Evolutionary conservation across 2,329 filamentous ascomycete genomes (phyloP), one percentile per base, ranked within the genome.

Genomic region (Rutstroemia sp.): DNA sequence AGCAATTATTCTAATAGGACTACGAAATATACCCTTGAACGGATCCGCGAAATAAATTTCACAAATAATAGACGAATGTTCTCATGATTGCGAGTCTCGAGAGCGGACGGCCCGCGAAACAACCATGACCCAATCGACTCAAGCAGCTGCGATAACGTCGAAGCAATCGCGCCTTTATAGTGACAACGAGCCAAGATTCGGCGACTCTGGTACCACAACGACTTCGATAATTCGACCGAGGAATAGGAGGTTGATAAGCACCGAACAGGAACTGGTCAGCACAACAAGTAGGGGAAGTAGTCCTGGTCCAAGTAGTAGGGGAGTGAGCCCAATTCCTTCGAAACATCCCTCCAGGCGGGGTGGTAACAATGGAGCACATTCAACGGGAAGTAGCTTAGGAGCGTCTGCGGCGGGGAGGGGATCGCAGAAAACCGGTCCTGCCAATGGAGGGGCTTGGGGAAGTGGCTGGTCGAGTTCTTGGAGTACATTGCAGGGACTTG

Each of bases 271-370:
- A 54, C 59, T 69, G 30, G 58, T 62, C 6, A 65, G 53, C 36
- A 67, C 63, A 19, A 62, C 60, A 56, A 62, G 61, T 27, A 66
- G 58, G 3, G 63, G 60, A 61, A 74, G 71, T 57, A 56, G 47
- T 45, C 53, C 53, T 7, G 68, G 73, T 42, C 61, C 67, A 16
- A 64, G 72, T 23, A 77, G 75, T 63, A 73, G 77, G 58, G 72
- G 71, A 8, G 73, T 71, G 19, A 80, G 78, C 64, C 78, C 80
- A 19, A 73, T 80, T 51, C 77, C 78, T 6, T 70, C 73, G 7
- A 68, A 72, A 54, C 73, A 72, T 57, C 72, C 64, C n/a, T 67
- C 56, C 2, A 48, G 58, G 45, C 42, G 23, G 19, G 25, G 34
- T 19, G 56, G 50, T 17, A 57, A 45, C 44, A 50, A 54, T 51